Evolutionary conservation across 495 filamentous ascomycete genomes (phyloP).

Genomic region (Penicillium egyptiacum): DNA sequence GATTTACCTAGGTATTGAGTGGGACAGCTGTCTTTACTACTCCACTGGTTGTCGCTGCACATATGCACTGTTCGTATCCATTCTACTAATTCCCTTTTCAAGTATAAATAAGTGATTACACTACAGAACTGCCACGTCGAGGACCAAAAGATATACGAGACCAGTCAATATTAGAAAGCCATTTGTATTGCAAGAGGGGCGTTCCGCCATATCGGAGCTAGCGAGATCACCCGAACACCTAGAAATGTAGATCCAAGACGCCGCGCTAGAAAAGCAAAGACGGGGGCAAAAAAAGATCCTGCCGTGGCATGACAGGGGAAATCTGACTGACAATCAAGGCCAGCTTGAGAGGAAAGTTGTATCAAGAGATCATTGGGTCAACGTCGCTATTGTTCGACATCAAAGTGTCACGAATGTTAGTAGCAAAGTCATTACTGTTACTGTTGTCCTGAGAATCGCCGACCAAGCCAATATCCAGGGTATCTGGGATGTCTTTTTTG

Average conservation of each 20-base stretch:
- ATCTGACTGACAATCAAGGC: not conserved
- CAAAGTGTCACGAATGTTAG: constrained; percentile 39
- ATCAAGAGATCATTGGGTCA: constrained; percentile 61
- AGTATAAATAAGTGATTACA: not conserved
- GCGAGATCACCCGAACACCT: not conserved
- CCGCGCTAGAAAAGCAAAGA: constrained; percentile 18
- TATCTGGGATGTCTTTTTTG: constrained; percentile 72
- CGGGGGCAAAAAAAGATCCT: not conserved
- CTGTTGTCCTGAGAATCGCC: constrained; percentile 37
- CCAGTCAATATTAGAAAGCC: not conserved
- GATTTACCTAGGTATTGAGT: not conserved
- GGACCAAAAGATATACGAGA: not conserved
- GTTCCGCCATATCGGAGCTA: not conserved
- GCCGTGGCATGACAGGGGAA: not conserved
- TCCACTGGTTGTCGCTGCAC: not conserved
- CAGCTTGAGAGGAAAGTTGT: not conserved
- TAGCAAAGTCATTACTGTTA: constrained; percentile 30
- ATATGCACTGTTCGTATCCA: not conserved
- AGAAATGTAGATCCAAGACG: constrained; percentile 17
- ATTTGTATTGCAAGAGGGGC: not conserved
- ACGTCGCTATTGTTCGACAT: constrained; percentile 51
- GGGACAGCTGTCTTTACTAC: not conserved
- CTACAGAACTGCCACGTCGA: not conserved
- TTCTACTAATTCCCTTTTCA: not conserved
- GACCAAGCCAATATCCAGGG: constrained; percentile 69